Percentiles rank a stretch among this genome's conserved stretches.
Conservation (phyloP, 1,284 basidiomycete genomes). For the Cystobasidium pallidum region DNA sequence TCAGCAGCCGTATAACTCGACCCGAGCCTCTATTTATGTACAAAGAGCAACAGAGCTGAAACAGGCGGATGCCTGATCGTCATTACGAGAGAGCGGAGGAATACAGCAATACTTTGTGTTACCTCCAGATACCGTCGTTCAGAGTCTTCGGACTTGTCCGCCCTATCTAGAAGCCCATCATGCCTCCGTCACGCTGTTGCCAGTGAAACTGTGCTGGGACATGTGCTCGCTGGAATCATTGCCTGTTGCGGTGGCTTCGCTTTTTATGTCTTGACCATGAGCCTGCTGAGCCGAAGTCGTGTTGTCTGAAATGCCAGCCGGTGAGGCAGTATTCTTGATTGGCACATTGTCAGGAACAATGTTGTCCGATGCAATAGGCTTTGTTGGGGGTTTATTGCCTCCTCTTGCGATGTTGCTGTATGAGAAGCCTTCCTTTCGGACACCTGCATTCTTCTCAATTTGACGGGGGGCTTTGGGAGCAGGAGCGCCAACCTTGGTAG, state of each 20-base stretch:
- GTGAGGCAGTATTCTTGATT: constrained; percentile 9
- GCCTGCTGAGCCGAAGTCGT: background rate
- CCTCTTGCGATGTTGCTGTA: constrained; percentile 38
- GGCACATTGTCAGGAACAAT: constrained; percentile 34
- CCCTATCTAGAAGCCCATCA: background rate
- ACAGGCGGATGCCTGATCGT: too few species aligned
- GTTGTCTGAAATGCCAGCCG: constrained; percentile 15
- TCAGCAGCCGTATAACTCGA: too few species aligned
- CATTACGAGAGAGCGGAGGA: too few species aligned
- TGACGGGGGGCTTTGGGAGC: constrained; percentile 7
- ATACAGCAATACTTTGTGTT: too few species aligned
- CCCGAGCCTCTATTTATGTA: too few species aligned
- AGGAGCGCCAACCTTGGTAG: constrained; percentile 11
- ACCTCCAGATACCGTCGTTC: too few species aligned
- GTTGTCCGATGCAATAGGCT: constrained; percentile 10
- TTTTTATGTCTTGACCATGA: background rate
- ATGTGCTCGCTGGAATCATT: constrained; percentile 20
- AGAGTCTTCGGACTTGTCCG: too few species aligned
- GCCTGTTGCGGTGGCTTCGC: constrained; percentile 7
- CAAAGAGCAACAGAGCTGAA: too few species aligned
- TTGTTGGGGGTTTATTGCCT: constrained; percentile 20
- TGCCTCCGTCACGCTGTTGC: constrained; percentile 20
- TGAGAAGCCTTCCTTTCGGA: constrained; percentile 43
- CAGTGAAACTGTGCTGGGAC: constrained; percentile 11
- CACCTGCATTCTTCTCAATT: constrained; percentile 30